Percentiles rank a stretch among this genome's conserved stretches.
Conservation (phyloP, 352 stramenopile species). For the Elongisporangium undulatum region DNA sequence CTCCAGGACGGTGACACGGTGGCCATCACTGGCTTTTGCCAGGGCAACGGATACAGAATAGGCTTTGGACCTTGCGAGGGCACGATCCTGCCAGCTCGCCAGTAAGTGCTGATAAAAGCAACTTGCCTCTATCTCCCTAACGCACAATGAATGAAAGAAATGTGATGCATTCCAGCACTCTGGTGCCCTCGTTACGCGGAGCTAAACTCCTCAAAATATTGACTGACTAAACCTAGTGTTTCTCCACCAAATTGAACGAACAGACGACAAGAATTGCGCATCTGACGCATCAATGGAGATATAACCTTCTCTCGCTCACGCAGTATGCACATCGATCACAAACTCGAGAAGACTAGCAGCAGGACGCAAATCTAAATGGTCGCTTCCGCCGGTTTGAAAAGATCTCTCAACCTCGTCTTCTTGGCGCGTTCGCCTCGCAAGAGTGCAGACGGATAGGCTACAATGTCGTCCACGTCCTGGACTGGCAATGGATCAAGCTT, state of each 20-base stretch:
- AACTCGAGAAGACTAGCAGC: not conserved
- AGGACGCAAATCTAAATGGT: slow-evolving; percentile 22
- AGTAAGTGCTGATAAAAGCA: slow-evolving; percentile 20
- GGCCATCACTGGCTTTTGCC: slow-evolving; percentile 90
- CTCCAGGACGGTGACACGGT: slow-evolving; percentile 94
- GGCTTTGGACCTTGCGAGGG: slow-evolving; percentile 94
- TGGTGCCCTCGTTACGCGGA: not conserved
- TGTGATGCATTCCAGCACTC: not conserved
- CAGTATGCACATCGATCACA: not conserved
- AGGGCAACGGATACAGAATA: slow-evolving; percentile 90
- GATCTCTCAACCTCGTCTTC: slow-evolving; percentile 33
- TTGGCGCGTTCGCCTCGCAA: slow-evolving; percentile 20
- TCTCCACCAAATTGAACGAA: not conserved
- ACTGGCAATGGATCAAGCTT: slow-evolving; percentile 16
- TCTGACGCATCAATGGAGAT: not conserved
- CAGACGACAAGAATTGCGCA: too few species aligned
- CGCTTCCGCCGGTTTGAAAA: slow-evolving; percentile 31
- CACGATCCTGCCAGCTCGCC: slow-evolving; percentile 85
- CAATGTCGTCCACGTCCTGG: slow-evolving; percentile 14
- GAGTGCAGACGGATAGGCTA: slow-evolving; percentile 18
- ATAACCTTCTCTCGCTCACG: not conserved
- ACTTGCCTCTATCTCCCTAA: not conserved
- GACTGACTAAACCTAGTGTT: not conserved
- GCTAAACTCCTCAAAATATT: not conserved
- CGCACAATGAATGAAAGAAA: not conserved